phyloP scores from a whole-genome alignment of 2,329 filamentous ascomycete species.

The Cladosporium oxysporum region DNA sequence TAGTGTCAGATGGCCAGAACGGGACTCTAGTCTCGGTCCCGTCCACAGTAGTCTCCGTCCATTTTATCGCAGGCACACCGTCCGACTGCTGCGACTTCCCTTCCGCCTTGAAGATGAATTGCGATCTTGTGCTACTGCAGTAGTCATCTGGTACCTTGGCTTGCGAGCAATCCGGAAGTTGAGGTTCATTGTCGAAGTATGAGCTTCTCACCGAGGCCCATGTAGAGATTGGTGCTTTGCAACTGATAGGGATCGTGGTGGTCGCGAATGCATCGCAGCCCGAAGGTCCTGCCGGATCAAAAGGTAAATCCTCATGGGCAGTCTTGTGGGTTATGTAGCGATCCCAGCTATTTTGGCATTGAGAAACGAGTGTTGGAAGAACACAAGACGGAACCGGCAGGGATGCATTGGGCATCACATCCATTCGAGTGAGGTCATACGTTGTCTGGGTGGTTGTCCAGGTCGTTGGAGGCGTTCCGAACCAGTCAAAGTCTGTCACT shows the following conservation, averaged over 20 bases:
- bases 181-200: not conserved
- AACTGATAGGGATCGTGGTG: not conserved
- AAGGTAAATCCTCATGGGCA: not conserved
- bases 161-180: not conserved
- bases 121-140: not conserved
- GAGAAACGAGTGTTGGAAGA: not conserved
- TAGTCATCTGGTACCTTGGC: slow-evolving; percentile 4
- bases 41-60: not conserved
- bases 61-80: not conserved
- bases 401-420: not conserved
- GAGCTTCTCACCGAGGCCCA: not conserved
- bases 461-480: slow-evolving; percentile 1
- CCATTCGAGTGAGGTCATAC: not conserved
- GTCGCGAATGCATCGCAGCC: slow-evolving; percentile 1
- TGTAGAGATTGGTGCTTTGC: not conserved
- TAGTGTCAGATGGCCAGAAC: not conserved
- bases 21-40: not conserved
- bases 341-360: slow-evolving; percentile 16
- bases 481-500: slow-evolving; percentile 1
- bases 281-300: not conserved
- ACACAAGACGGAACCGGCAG: not conserved
- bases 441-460: not conserved
- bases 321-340: not conserved
- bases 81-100: not conserved
- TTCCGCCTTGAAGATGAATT: not conserved